Evolutionary conservation across 768 basidiomycete genomes (phyloP), one percentile per base, ranked within the genome.

Genomic region (Lactifluus pinguis): DNA sequence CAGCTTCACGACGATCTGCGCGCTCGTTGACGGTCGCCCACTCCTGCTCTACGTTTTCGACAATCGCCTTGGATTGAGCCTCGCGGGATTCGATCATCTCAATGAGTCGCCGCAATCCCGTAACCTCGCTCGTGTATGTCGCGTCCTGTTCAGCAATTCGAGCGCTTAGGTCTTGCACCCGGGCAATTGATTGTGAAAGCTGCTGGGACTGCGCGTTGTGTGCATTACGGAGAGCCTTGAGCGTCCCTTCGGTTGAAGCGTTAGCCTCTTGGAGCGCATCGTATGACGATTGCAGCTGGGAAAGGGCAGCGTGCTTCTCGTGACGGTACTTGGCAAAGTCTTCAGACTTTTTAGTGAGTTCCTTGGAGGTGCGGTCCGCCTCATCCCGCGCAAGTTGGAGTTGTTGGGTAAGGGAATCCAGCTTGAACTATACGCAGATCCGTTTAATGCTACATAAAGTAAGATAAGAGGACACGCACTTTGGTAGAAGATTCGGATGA

Each of bases 71-170:
- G 21, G 90, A 83, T 64, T 94, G 88, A 55, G 85, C 83, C 70
- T 94, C 92, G 41, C 94, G 81, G 59, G 87, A 87, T 70, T 98
- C 92, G 78, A 97, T 85, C 77, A 94, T 82, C 7, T 80, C 75
- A 11, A 94, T 86, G 17, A 97, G 77, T 34, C 92, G 80, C 60
- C 83, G 81, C 65, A 94, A 73, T 13, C 84, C 82, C 44, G 80
- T 83, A 2, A 85, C 84, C 70, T 98, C 94, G 59, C 79, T 82
- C 0, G 86, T 79, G 70, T 91, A 95, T 1, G 84, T 84, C 1
- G 86, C 84, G 66, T 95, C 92, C 67, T 91, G 87, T 67, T 91
- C 89, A 3, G 90, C 92, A 13, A 94, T 76, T 63, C 86, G 85
- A 6, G 86, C 83, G 39, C 83, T 84, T 42, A 95, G 77, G 58